Percentiles rank a stretch among this genome's conserved stretches.
These are phyloP conservation scores for Eucalyptus regnans DNA, from an alignment of 345 rosid species.

Conservation along the genomic window DNA sequence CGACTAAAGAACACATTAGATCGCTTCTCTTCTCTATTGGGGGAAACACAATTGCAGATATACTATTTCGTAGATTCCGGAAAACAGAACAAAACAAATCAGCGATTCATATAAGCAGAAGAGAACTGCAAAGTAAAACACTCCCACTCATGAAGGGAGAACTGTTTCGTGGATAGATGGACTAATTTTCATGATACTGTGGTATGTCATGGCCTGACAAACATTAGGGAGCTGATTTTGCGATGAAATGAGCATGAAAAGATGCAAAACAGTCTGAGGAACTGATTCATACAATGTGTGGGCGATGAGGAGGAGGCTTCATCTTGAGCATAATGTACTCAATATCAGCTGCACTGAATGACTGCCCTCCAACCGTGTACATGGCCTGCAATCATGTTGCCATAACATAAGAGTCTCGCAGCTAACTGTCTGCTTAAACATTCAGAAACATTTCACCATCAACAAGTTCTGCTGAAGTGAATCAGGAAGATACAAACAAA, in stretches of 20 bases:
- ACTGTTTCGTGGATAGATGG: not conserved
- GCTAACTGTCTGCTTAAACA: not conserved
- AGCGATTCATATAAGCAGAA: not conserved
- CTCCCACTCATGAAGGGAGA: not conserved
- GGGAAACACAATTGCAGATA: not conserved
- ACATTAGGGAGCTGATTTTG: not conserved
- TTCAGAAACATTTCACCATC: not conserved
- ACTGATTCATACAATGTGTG: slow-evolving; percentile 39
- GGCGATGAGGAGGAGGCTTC: slow-evolving; percentile 48
- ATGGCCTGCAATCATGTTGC: slow-evolving; percentile 29
- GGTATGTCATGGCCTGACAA: not conserved
- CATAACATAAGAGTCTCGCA: not conserved
- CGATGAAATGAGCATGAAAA: not conserved
- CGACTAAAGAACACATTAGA: not conserved
- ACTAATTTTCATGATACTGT: not conserved
- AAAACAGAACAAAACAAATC: not conserved
- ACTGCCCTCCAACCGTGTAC: slow-evolving; percentile 47
- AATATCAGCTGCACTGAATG: slow-evolving; percentile 46
- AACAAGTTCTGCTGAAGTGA: not conserved
- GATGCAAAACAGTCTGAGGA: not conserved
- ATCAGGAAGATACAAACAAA: not conserved
- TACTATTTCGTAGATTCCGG: not conserved
- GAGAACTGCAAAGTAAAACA: not conserved
- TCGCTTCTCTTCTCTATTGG: not conserved
- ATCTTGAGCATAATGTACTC: slow-evolving; percentile 43